Evolutionary conservation across 164 flowering plant species (phyloP).

Genomic region (Echeveria elegans): DNA sequence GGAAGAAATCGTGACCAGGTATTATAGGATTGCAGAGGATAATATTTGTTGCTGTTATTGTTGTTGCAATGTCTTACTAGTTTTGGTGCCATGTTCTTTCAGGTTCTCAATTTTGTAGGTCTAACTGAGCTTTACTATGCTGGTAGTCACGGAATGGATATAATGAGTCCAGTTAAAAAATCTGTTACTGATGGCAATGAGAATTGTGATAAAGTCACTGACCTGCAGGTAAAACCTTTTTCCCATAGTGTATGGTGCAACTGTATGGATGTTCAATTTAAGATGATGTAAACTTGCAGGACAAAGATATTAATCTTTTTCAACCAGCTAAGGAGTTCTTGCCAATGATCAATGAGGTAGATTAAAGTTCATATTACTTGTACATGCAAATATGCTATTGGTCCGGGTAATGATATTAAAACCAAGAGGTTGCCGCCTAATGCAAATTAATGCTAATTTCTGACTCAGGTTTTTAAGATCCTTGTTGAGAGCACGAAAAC

Average conservation of each 20-base stretch:
- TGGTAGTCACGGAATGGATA: conserved; percentile 99
- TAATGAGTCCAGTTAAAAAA: conserved; percentile 46
- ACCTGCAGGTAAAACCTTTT: conserved; percentile 37
- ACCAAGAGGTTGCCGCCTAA: background rate
- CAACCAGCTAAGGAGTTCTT: conserved; percentile 91
- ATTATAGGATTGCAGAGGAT: conserved; percentile 3
- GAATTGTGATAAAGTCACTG: conserved; percentile 36
- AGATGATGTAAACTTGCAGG: conserved; percentile 27
- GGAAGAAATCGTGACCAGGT: conserved; percentile 95
- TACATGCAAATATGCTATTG: too few relatives aligned
- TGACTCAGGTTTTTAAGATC: conserved; percentile 66
- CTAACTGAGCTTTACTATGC: conserved; percentile 85
- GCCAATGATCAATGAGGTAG: conserved; percentile 87
- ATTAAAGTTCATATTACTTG: background rate
- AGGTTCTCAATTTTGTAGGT: conserved; percentile 82
- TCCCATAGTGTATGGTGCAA: background rate
- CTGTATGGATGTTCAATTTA: background rate
- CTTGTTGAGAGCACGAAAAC: conserved; percentile 66
- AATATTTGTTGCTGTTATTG: background rate
- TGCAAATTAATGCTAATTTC: background rate
- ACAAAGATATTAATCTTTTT: conserved; percentile 62
- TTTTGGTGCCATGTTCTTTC: conserved; percentile 9
- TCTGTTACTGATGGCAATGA: conserved; percentile 25
- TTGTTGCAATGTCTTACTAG: background rate
- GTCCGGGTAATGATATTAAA: background rate